Percentiles rank a stretch among this genome's conserved stretches.
phyloP scores from a whole-genome alignment of 2,329 filamentous ascomycete species.

The Blumeriella jaapii region DNA sequence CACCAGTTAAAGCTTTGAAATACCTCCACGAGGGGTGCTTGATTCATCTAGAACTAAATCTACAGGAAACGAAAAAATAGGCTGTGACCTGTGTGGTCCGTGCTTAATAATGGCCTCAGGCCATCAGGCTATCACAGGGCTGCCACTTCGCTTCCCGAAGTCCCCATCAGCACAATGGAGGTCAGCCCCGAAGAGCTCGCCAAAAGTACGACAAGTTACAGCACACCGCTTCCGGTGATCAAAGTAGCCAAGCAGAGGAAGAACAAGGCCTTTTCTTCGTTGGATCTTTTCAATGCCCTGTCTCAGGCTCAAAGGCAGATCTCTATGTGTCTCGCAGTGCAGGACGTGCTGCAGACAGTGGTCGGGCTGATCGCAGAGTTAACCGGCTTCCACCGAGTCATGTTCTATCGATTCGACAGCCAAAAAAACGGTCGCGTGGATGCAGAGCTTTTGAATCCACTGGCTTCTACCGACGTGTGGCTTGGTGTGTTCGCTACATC shows the following conservation, averaged over 20 bases:
- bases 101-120: no score
- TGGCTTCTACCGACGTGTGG: constrained; percentile 19
- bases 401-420: constrained; percentile 21
- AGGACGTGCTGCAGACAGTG: constrained; percentile 14
- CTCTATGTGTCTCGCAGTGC: constrained; percentile 7
- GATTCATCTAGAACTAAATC: no score
- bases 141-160: constrained; percentile 8
- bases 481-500: constrained; percentile 8
- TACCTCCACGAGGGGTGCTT: no score
- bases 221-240: constrained; percentile 14
- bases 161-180: constrained; percentile 8
- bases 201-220: constrained; percentile 16
- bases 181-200: constrained; percentile 13
- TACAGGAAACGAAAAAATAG: no score
- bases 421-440: constrained; percentile 21
- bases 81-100: no score
- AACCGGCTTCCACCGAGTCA: constrained; percentile 21
- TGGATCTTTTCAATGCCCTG: constrained; percentile 21
- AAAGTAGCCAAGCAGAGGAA: constrained; percentile 14
- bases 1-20: no score
- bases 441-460: constrained; percentile 18
- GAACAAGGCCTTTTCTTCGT: constrained; percentile 13
- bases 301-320: constrained; percentile 18
- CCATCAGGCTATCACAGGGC: no score
- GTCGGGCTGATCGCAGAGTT: constrained; percentile 20